Conservation (phyloP, 208 protist genomes). For the Leishmania gerbilli region DNA sequence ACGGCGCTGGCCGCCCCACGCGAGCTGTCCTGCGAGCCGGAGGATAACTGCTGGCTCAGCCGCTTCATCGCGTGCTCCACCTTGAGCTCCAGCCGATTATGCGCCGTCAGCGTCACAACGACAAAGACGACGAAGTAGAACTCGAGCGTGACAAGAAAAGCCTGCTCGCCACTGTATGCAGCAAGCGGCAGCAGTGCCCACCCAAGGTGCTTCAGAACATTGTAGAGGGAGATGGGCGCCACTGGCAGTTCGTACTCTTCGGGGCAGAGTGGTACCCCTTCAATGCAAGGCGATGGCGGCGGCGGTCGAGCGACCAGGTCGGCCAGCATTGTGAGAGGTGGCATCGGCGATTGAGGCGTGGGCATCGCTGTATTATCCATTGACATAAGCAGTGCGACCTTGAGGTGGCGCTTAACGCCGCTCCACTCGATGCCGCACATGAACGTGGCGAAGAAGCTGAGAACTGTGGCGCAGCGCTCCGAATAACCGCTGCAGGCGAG, state of each 20-base stretch:
- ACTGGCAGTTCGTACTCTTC: slow-evolving; percentile 70
- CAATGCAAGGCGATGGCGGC: slow-evolving; percentile 24
- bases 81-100: slow-evolving; percentile 49
- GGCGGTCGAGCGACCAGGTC: slow-evolving; percentile 19
- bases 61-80: slow-evolving; percentile 33
- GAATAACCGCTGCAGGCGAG: slow-evolving; percentile 44
- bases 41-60: slow-evolving; percentile 24
- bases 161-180: slow-evolving; percentile 39
- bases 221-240: slow-evolving; percentile 40
- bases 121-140: slow-evolving; percentile 68
- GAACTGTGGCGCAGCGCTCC: slow-evolving; percentile 37
- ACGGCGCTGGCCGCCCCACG: not conserved
- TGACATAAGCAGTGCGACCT: slow-evolving; percentile 61
- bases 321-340: slow-evolving; percentile 6
- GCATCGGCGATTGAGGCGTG: not conserved
- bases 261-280: slow-evolving; percentile 30
- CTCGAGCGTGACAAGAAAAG: slow-evolving; percentile 40
- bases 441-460: slow-evolving; percentile 56
- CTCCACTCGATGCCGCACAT: slow-evolving; percentile 75
- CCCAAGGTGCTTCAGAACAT: slow-evolving; percentile 49
- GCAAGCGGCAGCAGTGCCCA: slow-evolving; percentile 55
- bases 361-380: slow-evolving; percentile 12
- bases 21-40: not conserved
- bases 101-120: slow-evolving; percentile 55
- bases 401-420: slow-evolving; percentile 85